Evolutionary conservation across 1,284 basidiomycete genomes (phyloP), one percentile per base, ranked within the genome.

Genomic region (Sanghuangporus sanghuang): DNA sequence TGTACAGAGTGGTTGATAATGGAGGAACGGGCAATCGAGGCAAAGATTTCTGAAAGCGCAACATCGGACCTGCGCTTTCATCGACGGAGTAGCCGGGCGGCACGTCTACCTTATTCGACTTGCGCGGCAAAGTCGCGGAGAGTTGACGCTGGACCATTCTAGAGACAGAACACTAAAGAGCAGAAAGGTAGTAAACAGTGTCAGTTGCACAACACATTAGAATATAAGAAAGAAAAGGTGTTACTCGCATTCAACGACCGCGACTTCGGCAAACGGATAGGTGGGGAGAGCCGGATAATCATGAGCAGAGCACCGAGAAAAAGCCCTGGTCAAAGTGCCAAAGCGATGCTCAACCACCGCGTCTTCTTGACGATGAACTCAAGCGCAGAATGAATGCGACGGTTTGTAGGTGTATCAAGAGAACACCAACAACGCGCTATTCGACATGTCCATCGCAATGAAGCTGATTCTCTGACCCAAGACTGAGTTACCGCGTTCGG

Each of bases 21-120:
- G 89, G 76, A 0, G 95, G 95, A 0, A 97, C 89, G 39, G 95
- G 95, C 3, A 98, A 83, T 57, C 78, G 80, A 1, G 95, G 95
- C 1, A 98, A 79, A 3, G 87, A 88, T 6, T 85, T 80, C 70
- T 97, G 90, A 74, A 84, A 92, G 21, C 89, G 85, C 62, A 95
- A 84, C 85, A 95, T 92, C 0, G 88, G 85, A 2, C 83, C 80
- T 35, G 81, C 80, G n/a, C 76, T 73, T 36, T 79, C 74, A 65
- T 84, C 82, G 55, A 74, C 75, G 32, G 71, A 67, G 70, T 83
- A 81, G 53, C 79, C 80, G 44, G 74, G 72, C 44, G 78, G 78
- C 4, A 76, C 69, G 18, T 68, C 67, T 1, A 72, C 69, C 63
- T 70, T 72, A 60, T 69, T 68, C 11, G 71, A 69, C 0, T 27